Evolutionary conservation across 2,329 filamentous ascomycete species (phyloP).

Genomic region (Rosellinia necatrix): DNA sequence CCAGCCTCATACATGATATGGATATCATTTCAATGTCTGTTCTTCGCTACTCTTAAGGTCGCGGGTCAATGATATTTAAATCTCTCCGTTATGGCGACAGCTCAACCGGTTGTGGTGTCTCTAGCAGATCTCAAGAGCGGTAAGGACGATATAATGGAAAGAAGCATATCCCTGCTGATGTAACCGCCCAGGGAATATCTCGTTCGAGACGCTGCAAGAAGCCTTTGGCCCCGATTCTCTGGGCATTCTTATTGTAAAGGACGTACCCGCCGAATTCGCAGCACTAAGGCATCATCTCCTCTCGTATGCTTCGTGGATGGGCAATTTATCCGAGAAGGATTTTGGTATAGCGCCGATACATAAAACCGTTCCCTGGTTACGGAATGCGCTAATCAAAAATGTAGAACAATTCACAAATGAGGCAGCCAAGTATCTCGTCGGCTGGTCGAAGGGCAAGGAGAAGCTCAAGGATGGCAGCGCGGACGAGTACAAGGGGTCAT

Average conservation of each 20-base stretch:
- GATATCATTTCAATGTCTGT: not conserved
- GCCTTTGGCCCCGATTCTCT: constrained; percentile 91
- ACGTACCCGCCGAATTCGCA: constrained; percentile 74
- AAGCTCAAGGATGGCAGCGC: constrained; percentile 77
- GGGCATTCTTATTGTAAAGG: constrained; percentile 91
- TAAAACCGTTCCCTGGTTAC: not conserved
- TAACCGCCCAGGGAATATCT: constrained; percentile 60
- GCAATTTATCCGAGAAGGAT: constrained; percentile 72
- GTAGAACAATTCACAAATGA: constrained; percentile 61
- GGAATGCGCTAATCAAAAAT: constrained; percentile 12
- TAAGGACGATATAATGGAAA: constrained; percentile 44
- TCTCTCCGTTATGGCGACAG: constrained; percentile 48
- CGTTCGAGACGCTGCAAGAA: constrained; percentile 70
- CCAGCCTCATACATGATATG: constrained; percentile 1
- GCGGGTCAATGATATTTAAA: not conserved
- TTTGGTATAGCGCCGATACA: constrained; percentile 59
- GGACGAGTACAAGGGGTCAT: constrained; percentile 81
- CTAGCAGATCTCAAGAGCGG: constrained; percentile 64
- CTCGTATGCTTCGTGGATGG: constrained; percentile 87
- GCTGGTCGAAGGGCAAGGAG: constrained; percentile 84
- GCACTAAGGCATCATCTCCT: constrained; percentile 75
- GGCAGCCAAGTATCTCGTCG: constrained; percentile 67
- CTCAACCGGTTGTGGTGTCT: constrained; percentile 64
- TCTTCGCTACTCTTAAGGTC: not conserved
- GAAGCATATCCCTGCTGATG: too few species aligned